Base-by-base conservation (phyloP, 495 filamentous ascomycete species). In the Aspergillus incahuasiensis region DNA sequence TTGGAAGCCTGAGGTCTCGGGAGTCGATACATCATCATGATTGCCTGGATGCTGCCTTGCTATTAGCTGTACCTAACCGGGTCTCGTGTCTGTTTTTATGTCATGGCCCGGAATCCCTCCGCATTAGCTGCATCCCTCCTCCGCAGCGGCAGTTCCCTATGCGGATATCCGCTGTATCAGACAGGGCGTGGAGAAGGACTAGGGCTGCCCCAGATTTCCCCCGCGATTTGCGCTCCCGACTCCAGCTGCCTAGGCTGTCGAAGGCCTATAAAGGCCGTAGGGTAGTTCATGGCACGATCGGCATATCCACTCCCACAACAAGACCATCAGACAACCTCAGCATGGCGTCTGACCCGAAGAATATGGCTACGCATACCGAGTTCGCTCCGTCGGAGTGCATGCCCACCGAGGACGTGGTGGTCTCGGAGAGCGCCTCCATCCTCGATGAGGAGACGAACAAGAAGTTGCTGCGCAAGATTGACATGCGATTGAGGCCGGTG, bases 391-490 rank as follows among this genome's bases (percentile, higher is more conserved):
- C 25, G 25, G 25, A 28, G 25, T 3, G 25, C 25, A 28, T 4
- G 25, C 18, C 38, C 21, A 52, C 6, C 38, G 35, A 52, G 50
- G 12, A 28, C 25, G 40, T 43, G 24, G 42, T 7, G 18, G 35
- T 45, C 30, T 57, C 40, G 24, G 8, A 48, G 18, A 47, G 18
- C 9, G n/a, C 40, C 39, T 21, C 18, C 7, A 22, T 40, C 28
- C 12, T 57, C 42, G 55, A 57, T 39, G 47, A 51, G 28, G 48
- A 52, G 55, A 57, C 39, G 2, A 57, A 57, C 40, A 38, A 41
- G 20, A 57, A 40, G 55, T 21, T 57, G 25, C 48, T 52, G 19
- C 55, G 55, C 48, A 57, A 57, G 24, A 57, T 57, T 43, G 55
- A 57, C 16, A 22, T 45, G 48, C 19, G 40, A 6, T 21, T 52